Evolutionary conservation across 352 stramenopile species (phyloP), one percentile per base, ranked within the genome.

Genomic region (Pythium monospermum): DNA sequence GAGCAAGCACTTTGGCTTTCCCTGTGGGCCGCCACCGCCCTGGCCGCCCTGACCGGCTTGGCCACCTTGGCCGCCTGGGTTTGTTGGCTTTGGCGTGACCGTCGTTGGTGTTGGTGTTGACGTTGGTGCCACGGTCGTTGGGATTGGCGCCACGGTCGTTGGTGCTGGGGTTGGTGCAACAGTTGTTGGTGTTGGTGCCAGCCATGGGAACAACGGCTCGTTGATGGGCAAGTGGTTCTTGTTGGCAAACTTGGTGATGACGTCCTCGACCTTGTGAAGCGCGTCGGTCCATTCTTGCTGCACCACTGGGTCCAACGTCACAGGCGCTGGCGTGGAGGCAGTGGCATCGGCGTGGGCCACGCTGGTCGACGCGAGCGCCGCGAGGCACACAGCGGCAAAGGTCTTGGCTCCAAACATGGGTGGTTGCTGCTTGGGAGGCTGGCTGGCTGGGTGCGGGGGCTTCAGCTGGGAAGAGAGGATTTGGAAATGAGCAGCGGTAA

Each of bases 1-100:
- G 43, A 59, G 48, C 22, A 28, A 27, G 31, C 53, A 61, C 18
- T 44, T 42, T 11, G 45, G 45, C 45, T 53, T 53, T 6, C 44
- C 44, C 3, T 12, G 11, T 10, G 12, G 27, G 30, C 44, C 44
- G 2, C 26, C 21, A 11, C 28, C 27, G 19, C 26, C 27, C 13
- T 51, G 27, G 2, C 31, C 19, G 4, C 44, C 30, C 28, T 51
- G 27, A 23, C 43, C 28, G n/a, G n/a, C n/a, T n/a, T n/a, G n/a
- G n/a, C n/a, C n/a, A n/a, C n/a, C n/a, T n/a, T n/a, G n/a, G n/a
- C n/a, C n/a, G n/a, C n/a, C n/a, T n/a, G n/a, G n/a, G n/a, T n/a
- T n/a, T n/a, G n/a, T n/a, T n/a, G n/a, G n/a, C n/a, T n/a, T n/a
- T n/a, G n/a, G n/a, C n/a, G n/a, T n/a, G n/a, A n/a, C n/a, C n/a